Conservation (phyloP, 202 grass and related monocot species). For the Sporobolus alterniflorus region DNA sequence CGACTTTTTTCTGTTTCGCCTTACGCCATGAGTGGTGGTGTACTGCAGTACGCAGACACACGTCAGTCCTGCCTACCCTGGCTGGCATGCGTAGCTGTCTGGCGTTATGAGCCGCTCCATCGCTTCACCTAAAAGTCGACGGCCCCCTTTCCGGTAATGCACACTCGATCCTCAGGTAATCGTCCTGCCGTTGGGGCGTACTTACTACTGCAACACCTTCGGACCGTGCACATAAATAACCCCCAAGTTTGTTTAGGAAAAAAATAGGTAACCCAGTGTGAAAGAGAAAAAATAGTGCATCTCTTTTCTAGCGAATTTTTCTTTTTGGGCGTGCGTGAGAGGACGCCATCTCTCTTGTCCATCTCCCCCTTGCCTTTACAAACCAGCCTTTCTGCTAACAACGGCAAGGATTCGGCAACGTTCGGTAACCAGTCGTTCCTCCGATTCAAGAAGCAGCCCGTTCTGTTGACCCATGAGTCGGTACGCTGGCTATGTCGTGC, state of each 20-base stretch:
- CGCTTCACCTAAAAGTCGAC: slow-evolving; percentile 35
- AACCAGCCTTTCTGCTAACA: neutral
- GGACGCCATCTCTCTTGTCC: neutral
- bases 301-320: neutral
- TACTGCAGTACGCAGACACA: too few species aligned
- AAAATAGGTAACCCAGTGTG: too few species aligned
- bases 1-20: too few species aligned
- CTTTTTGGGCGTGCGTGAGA: neutral
- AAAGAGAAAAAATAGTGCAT: too few species aligned
- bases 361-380: neutral
- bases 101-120: slow-evolving; percentile 9
- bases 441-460: too few species aligned
- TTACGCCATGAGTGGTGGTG: too few species aligned
- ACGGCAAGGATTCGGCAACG: neutral
- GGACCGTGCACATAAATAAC: too few species aligned
- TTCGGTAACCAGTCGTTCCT: neutral
- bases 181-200: neutral
- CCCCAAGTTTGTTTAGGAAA: too few species aligned
- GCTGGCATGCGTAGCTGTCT: neutral
- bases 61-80: too few species aligned
- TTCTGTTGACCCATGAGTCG: neutral
- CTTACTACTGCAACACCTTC: too few species aligned
- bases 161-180: neutral
- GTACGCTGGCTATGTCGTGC: neutral
- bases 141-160: neutral